Base-by-base conservation (phyloP, 345 rosid genomes). In the Xanthoceras sorbifolium region DNA sequence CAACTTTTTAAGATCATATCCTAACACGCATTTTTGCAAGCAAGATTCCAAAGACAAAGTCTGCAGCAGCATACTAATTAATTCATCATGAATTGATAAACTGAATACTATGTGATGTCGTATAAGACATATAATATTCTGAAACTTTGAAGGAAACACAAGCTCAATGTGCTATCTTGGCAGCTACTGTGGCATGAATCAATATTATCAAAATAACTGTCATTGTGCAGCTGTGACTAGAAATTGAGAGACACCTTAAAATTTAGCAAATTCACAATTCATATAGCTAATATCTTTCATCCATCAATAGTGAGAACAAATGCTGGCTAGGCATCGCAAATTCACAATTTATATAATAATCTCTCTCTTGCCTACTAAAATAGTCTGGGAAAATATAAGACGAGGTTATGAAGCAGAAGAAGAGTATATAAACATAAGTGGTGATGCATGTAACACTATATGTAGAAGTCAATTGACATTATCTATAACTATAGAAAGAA, bases 11-110 rank as follows among this genome's bases (percentile, higher is more conserved):
- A 57, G 67, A 38, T 59, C 36, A 22, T 38, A 62, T 12, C 31
- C 65, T 23, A 15, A 23, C 67, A 59, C 15, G 18, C 15, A 72
- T 59, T 38, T 42, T 36, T 38, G 28, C 75, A 72, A 6, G 38
- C 55, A 40, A 59, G 75, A 59, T 72, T 59, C 54, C 60, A 57
- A 71, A 55, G 28, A 72, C 20, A 72, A 9, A 72, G 46, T 40
- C 44, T 72, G 64, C 54, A 8, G 66, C 31, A 55, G 25, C 46
- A 32, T 26, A 42, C 23, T 6, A 18, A 72, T 57, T n/a, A 54
- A n/a, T 71, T 36, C 74, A 55, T n/a, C 64, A 50, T 28, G 50
- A 14, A 32, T 50, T 18, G 40, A 31, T 28, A 10, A 62, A 57
- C 63, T 57, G 6, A 25, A 26, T 14, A 15, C 32, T 62, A 25